Base-by-base conservation (phyloP, 108 stramenopile species). In the Nitzschia palea region DNA sequence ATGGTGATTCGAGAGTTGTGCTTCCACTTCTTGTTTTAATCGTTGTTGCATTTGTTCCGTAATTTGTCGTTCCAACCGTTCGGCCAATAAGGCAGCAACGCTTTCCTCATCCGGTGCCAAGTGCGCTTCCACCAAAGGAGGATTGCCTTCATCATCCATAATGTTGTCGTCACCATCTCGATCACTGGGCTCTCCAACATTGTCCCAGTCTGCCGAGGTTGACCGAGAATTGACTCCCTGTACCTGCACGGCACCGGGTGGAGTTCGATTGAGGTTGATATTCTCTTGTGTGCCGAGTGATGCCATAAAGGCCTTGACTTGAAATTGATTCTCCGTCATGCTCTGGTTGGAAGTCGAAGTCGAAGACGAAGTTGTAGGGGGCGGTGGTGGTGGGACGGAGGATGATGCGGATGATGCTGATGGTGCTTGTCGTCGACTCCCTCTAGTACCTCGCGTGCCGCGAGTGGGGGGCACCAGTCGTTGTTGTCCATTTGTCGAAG, bases 11-110 rank as follows among this genome's bases (percentile, higher is more conserved):
- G 18, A 18, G n/a, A 65, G 15, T 53, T 48, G 44, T 8, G 65
- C 65, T 36, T 65, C 35, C 20, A 65, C 51, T 65, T 65, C 65
- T 33, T 53, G 33, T 26, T 65, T 65, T 0, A 65, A 34, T 14
- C 59, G 59, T 60, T 37, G 40, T 34, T 60, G 36, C 36, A n/a
- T 42, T 53, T 53, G 42, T 1, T 35, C 33, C 9, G 65, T 53
- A 28, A 65, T 52, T 29, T 48, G 65, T 31, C 52, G 50, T 36
- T 65, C 42, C 20, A 65, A 15, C 2, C 43, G 48, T 53, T 53
- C 34, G 1, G 65, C 35, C 3, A 65, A 31, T 2, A 50, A 52
- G 1, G 65, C 65, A 12, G 50, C 65, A 12, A 65, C 27, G 33
- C 54, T 52, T 22, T 45, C 65, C 4, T 48, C 65, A 53, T 65